phyloP scores from a whole-genome alignment of 345 rosid species.

The Populus deltoides region DNA sequence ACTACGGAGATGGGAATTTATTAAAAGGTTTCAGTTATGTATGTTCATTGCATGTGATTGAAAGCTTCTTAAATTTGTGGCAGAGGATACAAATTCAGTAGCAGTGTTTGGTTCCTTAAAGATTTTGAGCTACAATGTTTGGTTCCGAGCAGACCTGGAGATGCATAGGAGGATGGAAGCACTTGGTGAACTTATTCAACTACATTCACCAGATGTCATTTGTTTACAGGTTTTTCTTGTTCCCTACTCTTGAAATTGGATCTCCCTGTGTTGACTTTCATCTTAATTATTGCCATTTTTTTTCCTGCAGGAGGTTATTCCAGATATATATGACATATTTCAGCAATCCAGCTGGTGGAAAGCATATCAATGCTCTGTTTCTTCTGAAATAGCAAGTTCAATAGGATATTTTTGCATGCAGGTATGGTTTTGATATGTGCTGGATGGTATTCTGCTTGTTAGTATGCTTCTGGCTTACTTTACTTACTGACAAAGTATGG shows the following conservation, averaged over 20 bases:
- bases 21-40: neutral
- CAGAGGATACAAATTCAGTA: conserved; percentile 40
- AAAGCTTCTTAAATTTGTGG: conserved; percentile 11
- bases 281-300: neutral
- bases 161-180: conserved; percentile 74
- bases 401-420: conserved; percentile 77
- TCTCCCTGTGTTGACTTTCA: neutral
- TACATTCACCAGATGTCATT: conserved; percentile 82
- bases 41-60: neutral
- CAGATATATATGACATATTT: conserved; percentile 59
- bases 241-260: neutral
- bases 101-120: conserved; percentile 42
- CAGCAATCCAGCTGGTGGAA: conserved; percentile 83
- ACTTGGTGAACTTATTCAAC: conserved; percentile 63
- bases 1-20: no score
- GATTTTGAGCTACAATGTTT: conserved; percentile 89
- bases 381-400: conserved; percentile 36
- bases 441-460: neutral
- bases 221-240: conserved; percentile 76
- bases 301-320: conserved; percentile 73
- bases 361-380: conserved; percentile 65
- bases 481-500: no score
- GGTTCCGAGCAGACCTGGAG: conserved; percentile 95
- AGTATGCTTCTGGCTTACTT: no score
- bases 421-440: conserved; percentile 38